phyloP scores from a whole-genome alignment of 306 rosid genomes.

The Dryas drummondii region DNA sequence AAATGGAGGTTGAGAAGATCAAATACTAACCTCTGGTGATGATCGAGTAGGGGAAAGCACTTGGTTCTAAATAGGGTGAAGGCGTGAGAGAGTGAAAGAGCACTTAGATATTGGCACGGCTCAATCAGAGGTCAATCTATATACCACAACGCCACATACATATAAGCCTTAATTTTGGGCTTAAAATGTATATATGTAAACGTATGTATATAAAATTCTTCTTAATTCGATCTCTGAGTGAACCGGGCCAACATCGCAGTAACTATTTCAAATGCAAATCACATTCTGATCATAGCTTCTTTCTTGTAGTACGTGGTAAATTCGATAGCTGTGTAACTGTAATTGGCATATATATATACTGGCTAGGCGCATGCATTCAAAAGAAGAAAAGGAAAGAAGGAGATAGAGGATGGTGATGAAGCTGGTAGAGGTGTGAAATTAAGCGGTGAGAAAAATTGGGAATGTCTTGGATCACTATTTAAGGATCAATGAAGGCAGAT shows the following conservation, averaged over 20 bases:
- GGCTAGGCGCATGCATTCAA: background rate
- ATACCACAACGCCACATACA: too few species aligned
- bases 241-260: constrained; percentile 49
- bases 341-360: background rate
- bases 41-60: too few species aligned
- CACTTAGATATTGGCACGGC: constrained; percentile 56
- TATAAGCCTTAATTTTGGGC: too few species aligned
- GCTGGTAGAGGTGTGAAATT: background rate
- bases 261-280: constrained; percentile 28
- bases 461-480: background rate
- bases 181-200: too few species aligned
- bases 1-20: background rate
- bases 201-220: background rate
- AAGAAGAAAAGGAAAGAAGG: background rate
- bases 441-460: constrained; percentile 2
- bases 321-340: too few species aligned
- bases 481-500: background rate
- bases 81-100: constrained; percentile 25
- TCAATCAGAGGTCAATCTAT: constrained; percentile 34
- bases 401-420: background rate
- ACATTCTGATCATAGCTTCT: background rate
- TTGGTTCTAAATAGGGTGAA: background rate
- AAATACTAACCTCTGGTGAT: background rate
- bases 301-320: too few species aligned
- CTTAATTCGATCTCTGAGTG: constrained; percentile 31